A percentile compares a stretch with the other conserved stretches of the same genome.
Conservation (phyloP, 768 basidiomycete species). For the Lenzites betulinus region DNA sequence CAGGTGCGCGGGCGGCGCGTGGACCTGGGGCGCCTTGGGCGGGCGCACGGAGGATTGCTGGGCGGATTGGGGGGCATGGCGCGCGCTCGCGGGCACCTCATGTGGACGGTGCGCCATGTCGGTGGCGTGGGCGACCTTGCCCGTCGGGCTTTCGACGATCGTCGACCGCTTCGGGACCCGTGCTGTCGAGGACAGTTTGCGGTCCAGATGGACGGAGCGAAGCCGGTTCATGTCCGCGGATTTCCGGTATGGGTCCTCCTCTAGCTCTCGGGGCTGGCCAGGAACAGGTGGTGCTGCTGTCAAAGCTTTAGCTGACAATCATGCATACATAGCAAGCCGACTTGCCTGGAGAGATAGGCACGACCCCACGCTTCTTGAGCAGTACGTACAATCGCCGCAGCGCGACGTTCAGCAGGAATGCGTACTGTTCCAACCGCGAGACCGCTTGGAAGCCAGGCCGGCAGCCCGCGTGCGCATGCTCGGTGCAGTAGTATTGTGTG, state of each 20-base stretch:
- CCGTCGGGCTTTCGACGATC: slow-evolving; percentile 92
- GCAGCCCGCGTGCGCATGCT: slow-evolving; percentile 71
- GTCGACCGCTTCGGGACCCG: slow-evolving; percentile 91
- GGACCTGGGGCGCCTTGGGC: slow-evolving; percentile 21
- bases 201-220: slow-evolving; percentile 92
- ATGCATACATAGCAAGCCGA: slow-evolving; percentile 16
- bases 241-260: slow-evolving; percentile 81
- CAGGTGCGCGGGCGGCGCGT: slow-evolving; percentile 22
- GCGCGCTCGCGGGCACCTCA: slow-evolving; percentile 20
- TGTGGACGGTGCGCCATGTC: slow-evolving; percentile 49
- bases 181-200: slow-evolving; percentile 93
- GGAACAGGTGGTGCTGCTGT: slow-evolving; percentile 9
- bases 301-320: slow-evolving; percentile 2
- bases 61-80: slow-evolving; percentile 26
- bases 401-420: slow-evolving; percentile 95
- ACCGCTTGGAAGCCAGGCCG: slow-evolving; percentile 85
- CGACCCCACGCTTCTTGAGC: slow-evolving; percentile 86
- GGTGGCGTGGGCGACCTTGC: slow-evolving; percentile 77
- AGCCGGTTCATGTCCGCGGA: slow-evolving; percentile 91
- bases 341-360: slow-evolving; percentile 78
- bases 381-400: slow-evolving; percentile 86
- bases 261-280: slow-evolving; percentile 39
- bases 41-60: slow-evolving; percentile 31
- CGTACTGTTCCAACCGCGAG: slow-evolving; percentile 94
- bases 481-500: slow-evolving; percentile 71